Conservation (phyloP, 23 red algal species). For the Cyanidioschyzon merolae region DNA sequence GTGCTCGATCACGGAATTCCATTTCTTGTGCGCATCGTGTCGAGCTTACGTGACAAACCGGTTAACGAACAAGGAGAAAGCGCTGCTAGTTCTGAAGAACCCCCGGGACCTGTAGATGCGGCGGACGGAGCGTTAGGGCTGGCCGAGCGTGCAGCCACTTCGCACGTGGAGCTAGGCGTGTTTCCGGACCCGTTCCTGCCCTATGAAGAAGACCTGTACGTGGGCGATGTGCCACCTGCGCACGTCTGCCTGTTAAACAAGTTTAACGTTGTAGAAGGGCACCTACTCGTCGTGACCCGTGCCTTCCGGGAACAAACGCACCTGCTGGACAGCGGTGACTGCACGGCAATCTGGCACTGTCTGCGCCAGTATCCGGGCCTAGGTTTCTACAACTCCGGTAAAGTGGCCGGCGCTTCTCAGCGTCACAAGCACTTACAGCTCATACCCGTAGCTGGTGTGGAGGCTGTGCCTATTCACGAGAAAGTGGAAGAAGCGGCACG, state of each 20-base stretch:
- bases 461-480: not conserved
- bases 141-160: not conserved
- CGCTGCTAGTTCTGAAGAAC: not conserved
- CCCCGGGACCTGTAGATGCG: not conserved
- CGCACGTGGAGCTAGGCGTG: not conserved
- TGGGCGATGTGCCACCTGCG: conserved; percentile 30
- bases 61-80: not conserved
- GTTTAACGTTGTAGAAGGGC: conserved; percentile 47
- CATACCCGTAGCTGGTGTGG: conserved; percentile 17
- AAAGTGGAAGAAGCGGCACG: not conserved
- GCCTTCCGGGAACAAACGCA: conserved; percentile 32
- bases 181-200: conserved; percentile 69
- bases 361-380: conserved; percentile 31
- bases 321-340: conserved; percentile 39
- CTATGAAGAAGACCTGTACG: conserved; percentile 57
- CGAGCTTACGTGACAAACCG: not conserved
- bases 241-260: conserved; percentile 88
- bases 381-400: conserved; percentile 73
- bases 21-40: not conserved
- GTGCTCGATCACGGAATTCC: not conserved
- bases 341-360: conserved; percentile 30
- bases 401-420: conserved; percentile 61
- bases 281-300: conserved; percentile 60
- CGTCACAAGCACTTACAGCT: conserved; percentile 80
- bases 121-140: not conserved